These are phyloP conservation scores for Microascus cirrosus DNA, from an alignment of 2,329 filamentous ascomycete genomes.

Conservation along the genomic window DNA sequence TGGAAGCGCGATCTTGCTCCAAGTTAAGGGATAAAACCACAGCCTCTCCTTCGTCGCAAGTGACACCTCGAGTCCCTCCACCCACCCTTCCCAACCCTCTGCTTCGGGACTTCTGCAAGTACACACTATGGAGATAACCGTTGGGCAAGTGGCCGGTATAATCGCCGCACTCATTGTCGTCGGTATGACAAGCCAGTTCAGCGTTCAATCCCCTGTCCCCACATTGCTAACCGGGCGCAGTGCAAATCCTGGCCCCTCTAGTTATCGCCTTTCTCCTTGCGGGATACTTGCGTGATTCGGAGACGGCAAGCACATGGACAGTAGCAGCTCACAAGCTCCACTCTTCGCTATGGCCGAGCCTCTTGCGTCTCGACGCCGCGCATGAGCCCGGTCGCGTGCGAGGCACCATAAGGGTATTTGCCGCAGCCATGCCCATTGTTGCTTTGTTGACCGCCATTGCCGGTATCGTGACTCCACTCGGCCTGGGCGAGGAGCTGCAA, in stretches of 20 bases:
- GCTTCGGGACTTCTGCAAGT: neutral
- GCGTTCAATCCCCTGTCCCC: neutral
- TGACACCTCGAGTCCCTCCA: neutral
- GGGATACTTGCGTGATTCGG: slow-evolving; percentile 20
- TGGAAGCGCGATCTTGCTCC: too few species aligned
- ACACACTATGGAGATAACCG: slow-evolving; percentile 11
- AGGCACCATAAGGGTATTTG: slow-evolving; percentile 8
- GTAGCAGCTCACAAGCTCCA: slow-evolving; percentile 17
- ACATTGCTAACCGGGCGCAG: slow-evolving; percentile 9
- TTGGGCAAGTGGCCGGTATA: slow-evolving; percentile 13
- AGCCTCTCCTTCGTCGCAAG: too few species aligned
- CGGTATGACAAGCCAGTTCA: slow-evolving; percentile 7
- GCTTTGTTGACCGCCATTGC: slow-evolving; percentile 23
- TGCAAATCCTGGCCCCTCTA: slow-evolving; percentile 23
- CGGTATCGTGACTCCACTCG: slow-evolving; percentile 32
- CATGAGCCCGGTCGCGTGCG: slow-evolving; percentile 16
- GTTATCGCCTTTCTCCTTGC: slow-evolving; percentile 22
- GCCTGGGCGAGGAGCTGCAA: slow-evolving; percentile 24
- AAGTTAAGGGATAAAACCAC: too few species aligned
- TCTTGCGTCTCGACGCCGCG: slow-evolving; percentile 25
- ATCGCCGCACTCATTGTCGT: slow-evolving; percentile 12
- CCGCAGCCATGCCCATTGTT: slow-evolving; percentile 13
- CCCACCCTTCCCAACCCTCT: neutral
- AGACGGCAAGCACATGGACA: slow-evolving; percentile 23
- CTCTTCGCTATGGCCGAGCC: slow-evolving; percentile 26